Evolutionary conservation across 1,139 yeast species (phyloP).

Genomic region (Yamadazyma blattariae): DNA sequence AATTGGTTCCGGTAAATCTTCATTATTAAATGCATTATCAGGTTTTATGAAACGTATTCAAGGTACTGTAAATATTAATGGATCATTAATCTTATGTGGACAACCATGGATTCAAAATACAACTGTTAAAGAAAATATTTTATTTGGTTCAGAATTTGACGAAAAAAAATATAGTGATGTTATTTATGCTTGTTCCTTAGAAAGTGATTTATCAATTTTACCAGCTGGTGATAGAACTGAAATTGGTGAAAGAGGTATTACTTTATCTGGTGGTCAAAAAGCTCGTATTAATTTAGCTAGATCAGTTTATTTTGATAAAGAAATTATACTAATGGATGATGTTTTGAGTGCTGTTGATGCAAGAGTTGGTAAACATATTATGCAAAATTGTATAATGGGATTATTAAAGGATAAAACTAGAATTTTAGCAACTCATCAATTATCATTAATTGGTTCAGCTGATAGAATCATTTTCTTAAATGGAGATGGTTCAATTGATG

Average conservation of each 20-base stretch:
- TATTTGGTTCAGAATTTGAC: slow-evolving; percentile 30
- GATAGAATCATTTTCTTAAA: slow-evolving; percentile 40
- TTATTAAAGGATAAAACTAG: slow-evolving; percentile 36
- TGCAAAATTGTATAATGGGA: slow-evolving; percentile 37
- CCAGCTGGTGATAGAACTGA: slow-evolving; percentile 47
- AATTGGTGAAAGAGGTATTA: slow-evolving; percentile 49
- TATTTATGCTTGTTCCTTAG: slow-evolving; percentile 35
- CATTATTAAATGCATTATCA: slow-evolving; percentile 51
- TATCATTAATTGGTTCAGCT: slow-evolving; percentile 41
- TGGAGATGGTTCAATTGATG: slow-evolving; percentile 36
- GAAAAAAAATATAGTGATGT: slow-evolving; percentile 28
- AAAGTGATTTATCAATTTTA: slow-evolving; percentile 34
- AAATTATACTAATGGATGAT: slow-evolving; percentile 43
- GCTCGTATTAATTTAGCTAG: slow-evolving; percentile 47
- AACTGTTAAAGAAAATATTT: slow-evolving; percentile 38
- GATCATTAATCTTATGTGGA: slow-evolving; percentile 46
- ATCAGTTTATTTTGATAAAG: slow-evolving; percentile 40
- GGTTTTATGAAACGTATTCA: slow-evolving; percentile 51
- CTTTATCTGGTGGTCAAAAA: slow-evolving; percentile 49
- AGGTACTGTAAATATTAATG: slow-evolving; percentile 40
- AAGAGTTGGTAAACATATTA: slow-evolving; percentile 45
- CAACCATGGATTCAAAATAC: slow-evolving; percentile 49
- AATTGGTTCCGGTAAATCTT: slow-evolving; percentile 73
- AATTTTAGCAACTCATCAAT: slow-evolving; percentile 46
- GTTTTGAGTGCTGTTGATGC: slow-evolving; percentile 51